Percentiles rank a stretch among this genome's conserved stretches.
phyloP scores from a whole-genome alignment of 257 asterid species.

The Primulina tabacum region DNA sequence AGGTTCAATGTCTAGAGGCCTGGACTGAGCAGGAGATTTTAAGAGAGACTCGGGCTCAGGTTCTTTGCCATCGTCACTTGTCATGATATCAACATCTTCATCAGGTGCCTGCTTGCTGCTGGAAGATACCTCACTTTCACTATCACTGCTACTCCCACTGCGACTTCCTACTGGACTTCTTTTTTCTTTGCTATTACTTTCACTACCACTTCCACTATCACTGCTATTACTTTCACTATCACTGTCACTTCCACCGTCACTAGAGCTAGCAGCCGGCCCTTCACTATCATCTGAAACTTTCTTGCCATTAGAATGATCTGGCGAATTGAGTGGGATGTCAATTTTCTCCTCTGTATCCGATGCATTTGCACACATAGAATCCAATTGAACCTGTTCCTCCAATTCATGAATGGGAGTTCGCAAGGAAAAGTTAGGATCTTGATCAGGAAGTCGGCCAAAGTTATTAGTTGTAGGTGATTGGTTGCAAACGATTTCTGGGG shows the following conservation, averaged over 20 bases:
- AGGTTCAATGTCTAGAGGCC: conserved; percentile 43
- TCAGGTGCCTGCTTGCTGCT: conserved; percentile 92
- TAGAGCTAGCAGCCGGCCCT: conserved; percentile 58
- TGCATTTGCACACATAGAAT: conserved; percentile 42
- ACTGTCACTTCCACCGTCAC: conserved; percentile 34
- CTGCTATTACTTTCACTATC: conserved; percentile 67
- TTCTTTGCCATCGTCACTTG: conserved; percentile 64
- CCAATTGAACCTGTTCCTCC: conserved; percentile 51
- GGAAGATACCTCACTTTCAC: conserved; percentile 79
- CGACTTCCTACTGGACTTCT: conserved; percentile 71
- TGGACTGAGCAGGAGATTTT: conserved; percentile 45
- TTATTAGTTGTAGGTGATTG: conserved; percentile 48
- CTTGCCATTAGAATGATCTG: conserved; percentile 48
- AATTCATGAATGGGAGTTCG: conserved; percentile 37
- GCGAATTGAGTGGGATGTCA: conserved; percentile 43
- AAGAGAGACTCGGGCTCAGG: conserved; percentile 46
- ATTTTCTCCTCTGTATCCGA: conserved; percentile 38
- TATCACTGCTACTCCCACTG: conserved; percentile 76
- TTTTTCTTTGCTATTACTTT: conserved; percentile 64
- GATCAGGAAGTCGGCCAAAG: conserved; percentile 46
- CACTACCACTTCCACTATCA: conserved; percentile 64
- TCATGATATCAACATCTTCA: conserved; percentile 86
- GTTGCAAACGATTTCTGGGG: conserved; percentile 52
- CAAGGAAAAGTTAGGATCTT: conserved; percentile 37
- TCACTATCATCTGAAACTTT: conserved; percentile 46